These are phyloP conservation scores for Plicaturopsis crispa DNA, from an alignment of 768 basidiomycete species.

Conservation along the genomic window DNA sequence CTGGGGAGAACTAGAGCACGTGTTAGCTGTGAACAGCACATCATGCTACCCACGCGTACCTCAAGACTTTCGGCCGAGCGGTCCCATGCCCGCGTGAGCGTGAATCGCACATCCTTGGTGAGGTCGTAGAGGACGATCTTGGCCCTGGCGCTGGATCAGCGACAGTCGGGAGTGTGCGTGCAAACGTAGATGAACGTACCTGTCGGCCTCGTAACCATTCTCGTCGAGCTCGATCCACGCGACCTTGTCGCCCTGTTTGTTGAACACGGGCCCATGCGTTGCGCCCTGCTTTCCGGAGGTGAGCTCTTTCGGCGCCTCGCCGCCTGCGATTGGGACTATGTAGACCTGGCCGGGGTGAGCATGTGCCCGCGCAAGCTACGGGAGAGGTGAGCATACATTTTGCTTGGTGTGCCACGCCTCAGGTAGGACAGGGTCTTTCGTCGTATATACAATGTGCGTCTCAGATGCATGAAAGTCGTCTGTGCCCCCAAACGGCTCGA, in stretches of 20 bases:
- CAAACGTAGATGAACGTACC: slow-evolving; percentile 27
- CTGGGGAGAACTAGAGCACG: slow-evolving; percentile 65
- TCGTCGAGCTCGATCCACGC: slow-evolving; percentile 86
- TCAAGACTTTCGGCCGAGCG: slow-evolving; percentile 55
- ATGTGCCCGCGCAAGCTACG: no score
- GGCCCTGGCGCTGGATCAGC: slow-evolving; percentile 36
- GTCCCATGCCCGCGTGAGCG: slow-evolving; percentile 81
- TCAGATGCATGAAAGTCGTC: slow-evolving; percentile 74
- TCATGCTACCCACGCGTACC: slow-evolving; percentile 5
- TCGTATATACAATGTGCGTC: slow-evolving; percentile 69
- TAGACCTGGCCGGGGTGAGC: slow-evolving; percentile 60
- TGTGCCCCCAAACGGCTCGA: slow-evolving; percentile 82
- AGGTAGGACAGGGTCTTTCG: slow-evolving; percentile 75
- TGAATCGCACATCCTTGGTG: slow-evolving; percentile 54
- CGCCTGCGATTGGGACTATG: slow-evolving; percentile 50
- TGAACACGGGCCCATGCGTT: slow-evolving; percentile 67
- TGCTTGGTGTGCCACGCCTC: slow-evolving; percentile 86
- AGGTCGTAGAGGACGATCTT: slow-evolving; percentile 80
- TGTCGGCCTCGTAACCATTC: slow-evolving; percentile 88
- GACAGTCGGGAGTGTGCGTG: neutral
- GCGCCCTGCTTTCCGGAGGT: slow-evolving; percentile 86
- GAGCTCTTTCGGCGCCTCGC: slow-evolving; percentile 49
- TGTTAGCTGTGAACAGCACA: no score
- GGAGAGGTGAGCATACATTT: slow-evolving; percentile 38
- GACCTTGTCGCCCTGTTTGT: slow-evolving; percentile 53